Evolutionary conservation across 1,284 basidiomycete species (phyloP).

Genomic region (Ceratobasidium papillatum): DNA sequence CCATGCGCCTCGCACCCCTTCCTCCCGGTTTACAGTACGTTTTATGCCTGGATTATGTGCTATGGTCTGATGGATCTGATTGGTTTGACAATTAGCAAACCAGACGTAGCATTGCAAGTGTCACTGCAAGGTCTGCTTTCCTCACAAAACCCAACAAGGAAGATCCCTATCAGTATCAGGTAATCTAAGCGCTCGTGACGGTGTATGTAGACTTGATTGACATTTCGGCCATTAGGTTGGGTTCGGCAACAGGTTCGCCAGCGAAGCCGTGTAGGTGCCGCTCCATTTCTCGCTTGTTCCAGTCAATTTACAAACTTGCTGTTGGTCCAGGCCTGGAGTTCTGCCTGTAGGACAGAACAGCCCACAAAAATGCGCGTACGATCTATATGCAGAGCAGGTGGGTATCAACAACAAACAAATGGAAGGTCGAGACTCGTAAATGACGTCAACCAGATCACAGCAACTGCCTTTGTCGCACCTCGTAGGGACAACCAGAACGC

Average conservation of each 20-base stretch:
- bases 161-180: conserved; percentile 67
- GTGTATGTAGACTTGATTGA: background rate
- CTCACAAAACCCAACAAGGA: conserved; percentile 55
- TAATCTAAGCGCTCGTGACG: conserved; percentile 61
- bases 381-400: conserved; percentile 67
- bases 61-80: background rate
- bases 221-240: conserved; percentile 47
- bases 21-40: conserved; percentile 2
- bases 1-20: background rate
- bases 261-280: conserved; percentile 46
- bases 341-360: conserved; percentile 66
- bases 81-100: background rate
- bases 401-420: conserved; percentile 43
- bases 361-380: conserved; percentile 69
- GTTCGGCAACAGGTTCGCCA: conserved; percentile 51
- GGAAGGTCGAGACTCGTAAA: background rate
- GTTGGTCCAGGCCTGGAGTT: conserved; percentile 58
- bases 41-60: background rate
- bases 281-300: background rate
- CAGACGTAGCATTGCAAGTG: conserved; percentile 19
- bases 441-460: conserved; percentile 60
- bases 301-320: conserved; percentile 1
- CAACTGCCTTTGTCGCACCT: conserved; percentile 67
- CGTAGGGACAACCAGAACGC: conserved; percentile 60
- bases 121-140: conserved; percentile 56